Base-by-base conservation (phyloP, 345 rosid species). In the Citrus medica region DNA sequence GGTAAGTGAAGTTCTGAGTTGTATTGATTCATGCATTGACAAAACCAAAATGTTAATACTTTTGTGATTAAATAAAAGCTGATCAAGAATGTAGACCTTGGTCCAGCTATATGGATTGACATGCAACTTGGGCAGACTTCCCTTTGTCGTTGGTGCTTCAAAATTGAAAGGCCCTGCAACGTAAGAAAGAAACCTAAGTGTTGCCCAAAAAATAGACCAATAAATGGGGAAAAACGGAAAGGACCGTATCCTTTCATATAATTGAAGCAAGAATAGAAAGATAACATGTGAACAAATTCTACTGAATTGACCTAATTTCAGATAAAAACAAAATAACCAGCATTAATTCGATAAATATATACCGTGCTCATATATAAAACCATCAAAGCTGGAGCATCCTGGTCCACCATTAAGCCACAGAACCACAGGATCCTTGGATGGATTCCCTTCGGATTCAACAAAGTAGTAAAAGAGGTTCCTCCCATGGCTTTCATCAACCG, bases 351-450 rank as follows among this genome's bases (percentile, higher is more conserved):
- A 28, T 62, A 37, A 16, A 76, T 56, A 5, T 7, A 42, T 88
- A 92, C 98, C 98, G 10, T 92, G 95, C 79, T 95, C 97, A 32
- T 92, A 95, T 10, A 95, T 83, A 77, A 95, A 93, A 10, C 92
- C 98, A 77, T 95, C 98, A 78, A 92, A 91, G 92, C 98, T 95
- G 48, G 98, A 95, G 86, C 98, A 95, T 55, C 95, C 98, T 8
- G 98, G 98, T 76, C 98, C 98, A 72, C 99, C 98, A 79, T 93
- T 95, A 63, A 95, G 94, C 98, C 98, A 95, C 66, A 93, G 87
- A 70, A 93, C 97, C 73, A 95, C 89, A 6, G 97, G 97, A 86
- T 92, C 98, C 73, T 67, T 24, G 3, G 92, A 74, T 13, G 97
- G 90, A 63, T 90, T 87, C 83, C 92, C 76, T 85, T 95, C 90